Evolutionary conservation across 106 monocot species (phyloP).

Genomic region (Dactylorhiza incarnata): DNA sequence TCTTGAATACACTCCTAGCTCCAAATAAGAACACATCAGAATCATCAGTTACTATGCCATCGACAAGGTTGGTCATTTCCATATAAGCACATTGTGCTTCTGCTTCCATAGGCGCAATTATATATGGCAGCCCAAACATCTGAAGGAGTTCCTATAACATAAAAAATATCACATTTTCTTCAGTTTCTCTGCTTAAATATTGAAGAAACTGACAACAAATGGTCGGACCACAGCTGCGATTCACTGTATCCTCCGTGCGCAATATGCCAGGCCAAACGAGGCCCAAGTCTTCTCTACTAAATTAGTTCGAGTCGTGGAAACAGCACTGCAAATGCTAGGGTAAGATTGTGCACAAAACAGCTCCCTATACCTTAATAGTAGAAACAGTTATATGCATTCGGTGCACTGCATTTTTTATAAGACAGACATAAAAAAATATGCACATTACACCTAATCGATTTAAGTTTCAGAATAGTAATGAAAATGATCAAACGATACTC

Average conservation of each 20-base stretch:
- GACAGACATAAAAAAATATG: not conserved
- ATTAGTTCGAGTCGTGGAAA: too few species aligned
- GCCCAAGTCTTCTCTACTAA: too few species aligned
- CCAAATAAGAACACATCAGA: constrained; percentile 98
- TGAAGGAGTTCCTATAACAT: constrained; percentile 79
- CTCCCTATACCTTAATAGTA: too few species aligned
- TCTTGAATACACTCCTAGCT: constrained; percentile 77
- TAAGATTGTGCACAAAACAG: too few species aligned
- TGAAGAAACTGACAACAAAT: not conserved
- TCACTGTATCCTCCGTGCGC: too few species aligned
- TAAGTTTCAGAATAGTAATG: not conserved
- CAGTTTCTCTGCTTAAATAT: not conserved
- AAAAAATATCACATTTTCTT: constrained; percentile 1
- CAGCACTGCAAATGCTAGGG: too few species aligned
- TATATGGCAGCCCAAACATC: constrained; percentile 99
- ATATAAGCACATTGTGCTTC: constrained; percentile 99
- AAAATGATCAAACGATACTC: not conserved
- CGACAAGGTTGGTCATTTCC: constrained; percentile 78
- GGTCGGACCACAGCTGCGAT: too few species aligned
- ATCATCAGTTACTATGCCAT: constrained; percentile 98
- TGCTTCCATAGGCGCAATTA: constrained; percentile 99
- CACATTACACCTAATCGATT: not conserved
- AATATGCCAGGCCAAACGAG: too few species aligned
- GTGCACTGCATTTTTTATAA: not conserved
- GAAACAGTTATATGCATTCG: too few species aligned